Conservation (phyloP, 352 stramenopile species). For the Pythium plurisporium region DNA sequence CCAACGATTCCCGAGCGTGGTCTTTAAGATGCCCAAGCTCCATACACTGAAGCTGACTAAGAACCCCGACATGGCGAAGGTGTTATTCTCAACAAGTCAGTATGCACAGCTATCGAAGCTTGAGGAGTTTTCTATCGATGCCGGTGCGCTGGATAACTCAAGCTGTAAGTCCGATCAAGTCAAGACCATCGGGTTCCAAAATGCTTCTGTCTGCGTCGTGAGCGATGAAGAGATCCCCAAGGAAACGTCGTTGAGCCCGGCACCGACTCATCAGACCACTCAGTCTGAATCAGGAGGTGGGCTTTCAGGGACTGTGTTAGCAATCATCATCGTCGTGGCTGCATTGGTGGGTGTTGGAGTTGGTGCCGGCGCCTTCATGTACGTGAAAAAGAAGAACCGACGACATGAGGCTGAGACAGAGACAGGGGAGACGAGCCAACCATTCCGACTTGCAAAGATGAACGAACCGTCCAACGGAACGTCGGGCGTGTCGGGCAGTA, state of each 20-base stretch:
- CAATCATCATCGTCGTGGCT: not conserved
- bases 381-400: not conserved
- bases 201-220: conserved; percentile 7
- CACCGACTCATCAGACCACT: not conserved
- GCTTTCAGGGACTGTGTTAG: not conserved
- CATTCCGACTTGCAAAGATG: not conserved
- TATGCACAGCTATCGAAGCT: conserved; percentile 4
- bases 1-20: conserved; percentile 1
- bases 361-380: not conserved
- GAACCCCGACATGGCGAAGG: conserved; percentile 12
- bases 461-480: not conserved
- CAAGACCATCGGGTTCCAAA: not conserved
- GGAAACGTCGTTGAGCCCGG: not conserved
- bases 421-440: not conserved
- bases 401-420: not conserved
- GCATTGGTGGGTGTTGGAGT: not conserved
- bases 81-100: conserved; percentile 5
- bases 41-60: conserved; percentile 8
- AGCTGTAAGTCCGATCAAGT: conserved; percentile 11
- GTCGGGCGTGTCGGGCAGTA: not conserved
- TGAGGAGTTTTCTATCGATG: conserved; percentile 10
- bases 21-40: conserved; percentile 12
- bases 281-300: not conserved
- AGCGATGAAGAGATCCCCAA: not conserved
- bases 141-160: conserved; percentile 2